Conservation (phyloP, 257 asterid species). For the Gardenia jasminoides region DNA sequence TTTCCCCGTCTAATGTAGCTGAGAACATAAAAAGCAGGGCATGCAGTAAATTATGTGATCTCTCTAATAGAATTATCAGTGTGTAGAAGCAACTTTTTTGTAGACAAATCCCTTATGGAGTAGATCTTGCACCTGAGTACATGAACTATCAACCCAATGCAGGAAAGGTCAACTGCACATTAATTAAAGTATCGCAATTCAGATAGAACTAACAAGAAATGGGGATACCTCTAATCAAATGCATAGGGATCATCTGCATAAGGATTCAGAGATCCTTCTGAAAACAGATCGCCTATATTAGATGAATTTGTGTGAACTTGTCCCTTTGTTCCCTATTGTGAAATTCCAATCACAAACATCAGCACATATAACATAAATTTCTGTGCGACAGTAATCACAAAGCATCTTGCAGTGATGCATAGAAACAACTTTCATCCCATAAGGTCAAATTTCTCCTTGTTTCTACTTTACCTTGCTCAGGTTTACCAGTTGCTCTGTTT, state of each 20-base stretch:
- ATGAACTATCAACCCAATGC: not conserved
- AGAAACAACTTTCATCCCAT: not conserved
- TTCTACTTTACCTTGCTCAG: not conserved
- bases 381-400: not conserved
- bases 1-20: not conserved
- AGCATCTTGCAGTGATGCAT: not conserved
- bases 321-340: conserved; percentile 46
- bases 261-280: conserved; percentile 96
- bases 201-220: not conserved
- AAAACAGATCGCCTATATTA: conserved; percentile 84
- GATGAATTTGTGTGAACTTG: conserved; percentile 55
- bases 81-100: not conserved
- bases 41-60: not conserved
- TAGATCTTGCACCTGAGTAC: not conserved
- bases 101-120: not conserved
- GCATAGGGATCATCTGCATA: conserved; percentile 96
- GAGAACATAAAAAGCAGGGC: not conserved
- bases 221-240: conserved; percentile 75
- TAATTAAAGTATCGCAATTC: not conserved
- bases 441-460: not conserved
- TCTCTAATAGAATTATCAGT: not conserved
- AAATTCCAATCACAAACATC: not conserved
- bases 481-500: not conserved
- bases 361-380: not conserved
- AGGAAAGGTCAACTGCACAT: not conserved